Percentiles rank a stretch among this genome's conserved stretches.
These are phyloP conservation scores for Pseudogymnoascus sp. DNA, from an alignment of 2,329 filamentous ascomycete species.

Conservation along the genomic window DNA sequence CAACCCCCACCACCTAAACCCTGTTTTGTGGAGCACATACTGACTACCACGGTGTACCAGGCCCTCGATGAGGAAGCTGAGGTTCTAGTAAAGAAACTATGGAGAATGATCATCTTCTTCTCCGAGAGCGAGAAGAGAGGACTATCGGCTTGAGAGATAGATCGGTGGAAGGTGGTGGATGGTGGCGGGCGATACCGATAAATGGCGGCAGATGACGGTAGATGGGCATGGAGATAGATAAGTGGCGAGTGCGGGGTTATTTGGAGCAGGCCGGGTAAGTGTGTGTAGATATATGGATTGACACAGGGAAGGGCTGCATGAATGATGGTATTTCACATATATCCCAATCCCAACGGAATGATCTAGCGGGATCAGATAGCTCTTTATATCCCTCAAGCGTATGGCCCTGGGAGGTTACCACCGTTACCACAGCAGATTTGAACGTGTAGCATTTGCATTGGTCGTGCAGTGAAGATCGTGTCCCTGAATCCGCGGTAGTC, in stretches of 20 bases:
- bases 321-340: background rate
- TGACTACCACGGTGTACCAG: constrained; percentile 37
- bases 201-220: background rate
- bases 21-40: constrained; percentile 14
- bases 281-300: background rate
- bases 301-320: background rate
- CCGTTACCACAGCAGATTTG: background rate
- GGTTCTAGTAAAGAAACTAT: constrained; percentile 89
- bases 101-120: constrained; percentile 98
- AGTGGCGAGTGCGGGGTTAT: background rate
- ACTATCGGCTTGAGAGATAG: constrained; percentile 45
- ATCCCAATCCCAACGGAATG: background rate
- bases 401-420: background rate
- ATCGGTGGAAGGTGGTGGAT: background rate
- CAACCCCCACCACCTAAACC: constrained; percentile 26
- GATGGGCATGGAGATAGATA: background rate
- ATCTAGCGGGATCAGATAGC: constrained; percentile 1
- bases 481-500: background rate
- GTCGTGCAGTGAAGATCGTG: background rate
- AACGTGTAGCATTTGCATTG: constrained; percentile 4
- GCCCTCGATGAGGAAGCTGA: constrained; percentile 93
- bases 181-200: background rate
- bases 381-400: background rate
- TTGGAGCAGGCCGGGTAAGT: background rate
- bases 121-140: constrained; percentile 90